Evolutionary conservation across 2,329 filamentous ascomycete species (phyloP), one percentile per base, ranked within the genome.

Genomic region (Samsoniella hepiali): DNA sequence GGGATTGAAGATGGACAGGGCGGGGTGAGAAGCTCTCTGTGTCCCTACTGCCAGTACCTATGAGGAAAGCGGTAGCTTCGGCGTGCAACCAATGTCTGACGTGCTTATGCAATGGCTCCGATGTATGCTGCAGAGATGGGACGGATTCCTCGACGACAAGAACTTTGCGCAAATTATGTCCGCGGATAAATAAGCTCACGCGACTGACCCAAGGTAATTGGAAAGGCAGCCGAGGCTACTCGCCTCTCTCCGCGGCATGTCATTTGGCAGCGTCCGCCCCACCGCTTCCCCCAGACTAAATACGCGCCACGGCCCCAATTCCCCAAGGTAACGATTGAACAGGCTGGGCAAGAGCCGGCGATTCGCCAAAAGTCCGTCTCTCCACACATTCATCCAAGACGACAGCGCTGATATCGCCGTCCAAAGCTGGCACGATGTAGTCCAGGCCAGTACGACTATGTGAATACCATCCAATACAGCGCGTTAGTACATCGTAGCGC

Each of bases 341-440:
- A 15, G 22, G 22, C 22, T 15, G 15, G 38, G 17, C 22, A 42
- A 58, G 15, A n/a, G 15, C 58, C 47, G 58, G 58, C 38, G 36
- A 51, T 60, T 60, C 29, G 44, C 47, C 58, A 32, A 60, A 60
- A 60, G 15, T 53, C 58, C 58, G 58, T 31, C 44, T 29, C 54
- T 34, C 29, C 54, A 57, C 40, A 8, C 27, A 7, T 44, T 5
- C 32, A 51, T 22, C 29, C 40, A 49, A 27, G 2, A 40, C 34
- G 11, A 47, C 22, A 47, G 5, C n/a, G 38, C 7, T 15, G 13
- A 40, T 15, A 13, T 22, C 22, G 5, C 38, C 5, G 10, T 15
- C 38, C 10, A 38, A 38, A 15, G 15, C 11, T 40, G 7, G 38
- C 10, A 15, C 38, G 9, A 15, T 40, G 4, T 13, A 40, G 45